Evolutionary conservation across 169 alveolate genomes (phyloP), one percentile per base, ranked within the genome.

Genomic region (Cyclospora cayetanensis): DNA sequence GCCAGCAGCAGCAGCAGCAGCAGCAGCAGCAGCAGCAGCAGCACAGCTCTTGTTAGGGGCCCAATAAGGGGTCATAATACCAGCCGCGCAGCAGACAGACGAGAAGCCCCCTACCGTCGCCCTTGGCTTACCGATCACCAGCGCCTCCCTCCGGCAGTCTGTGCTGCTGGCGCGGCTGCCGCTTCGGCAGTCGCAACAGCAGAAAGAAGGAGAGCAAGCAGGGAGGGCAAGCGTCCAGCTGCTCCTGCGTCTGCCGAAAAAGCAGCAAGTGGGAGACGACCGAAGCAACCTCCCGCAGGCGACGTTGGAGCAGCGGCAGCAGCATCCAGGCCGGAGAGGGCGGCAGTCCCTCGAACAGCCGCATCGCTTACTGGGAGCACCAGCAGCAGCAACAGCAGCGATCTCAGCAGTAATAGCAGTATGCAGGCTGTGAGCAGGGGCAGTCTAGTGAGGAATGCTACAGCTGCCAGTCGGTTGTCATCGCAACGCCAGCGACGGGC

Each of bases 1-100:
- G 29, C 34, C 70, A 55, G 31, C 70, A 55, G 29, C 70, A 55
- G 70, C 70, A 55, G 70, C 70, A 55, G 70, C 70, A 55, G 29
- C 70, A 55, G 70, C 70, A 55, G 70, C 29, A 46, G 55, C 55
- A 15, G 55, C 15, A 15, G 22, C 55, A 46, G 55, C 55, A 55
- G 70, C 70, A 55, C 34, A 20, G 4, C 15, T 22, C 34, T 55
- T 55, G 31, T 55, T 4, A 55, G 27, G 70, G 70, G 70, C 29
- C 70, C 70, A 20, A 22, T 55, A 9, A 9, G 70, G 70, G 70
- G 34, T 22, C 7, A 4, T 29, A 22, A 29, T 29, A 55, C 7
- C 11, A 22, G 70, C 70, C 70, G 70, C 27, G 70, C 70, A 4
- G 70, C 70, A 55, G 70, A 20, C 15, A 55, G 70, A 22, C 70